Base-by-base conservation (phyloP, 2,329 filamentous ascomycete genomes). In the Alternaria gansuensis region DNA sequence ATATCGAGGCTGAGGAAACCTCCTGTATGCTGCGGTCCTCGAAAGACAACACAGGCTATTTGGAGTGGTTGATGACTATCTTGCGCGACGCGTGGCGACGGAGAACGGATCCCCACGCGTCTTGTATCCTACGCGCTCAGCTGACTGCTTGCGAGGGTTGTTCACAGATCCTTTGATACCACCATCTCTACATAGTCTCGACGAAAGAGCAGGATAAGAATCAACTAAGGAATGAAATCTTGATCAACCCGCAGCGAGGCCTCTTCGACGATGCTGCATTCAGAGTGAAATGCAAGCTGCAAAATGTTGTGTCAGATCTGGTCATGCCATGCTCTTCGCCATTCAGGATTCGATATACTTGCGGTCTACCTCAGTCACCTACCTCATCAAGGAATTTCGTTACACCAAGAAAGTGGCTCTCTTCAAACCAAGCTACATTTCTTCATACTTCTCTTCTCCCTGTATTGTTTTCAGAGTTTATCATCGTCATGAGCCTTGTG, bases 21-120 rank as follows among this genome's bases (percentile, higher is more conserved):
- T 40, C 26, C 34, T 17, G 28, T 33, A 17, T 21, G n/a, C 24
- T 31, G 37, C 26, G 21, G 48, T 23, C 34, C 17, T 39, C 48
- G 26, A 26, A 26, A 39, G 23, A 37, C 36, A 41, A 37, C n/a
- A 51, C n/a, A 13, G 37, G 33, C 26, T 21, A 14, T 39, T 39
- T 26, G 26, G 48, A 21, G 21, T 14, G 44, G n/a, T 5, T 14
- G 31, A 51, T 6, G 37, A 23, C 5, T 31, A 36, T 37, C 36
- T 21, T 40, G 36, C 36, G 26, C 49, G n/a, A 41, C n/a, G 5
- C 41, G 24, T 41, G 36, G 36, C 49, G 49, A 51, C 36, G 26
- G 26, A 41, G 26, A 41, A 23, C 36, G 36, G 49, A 28, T 51
- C 36, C 36, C 36, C 36, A 40, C 37, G 26, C 34, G 34, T 39